Conservation (phyloP, 2,329 filamentous ascomycete genomes). For the Blastomyces gilchristii region DNA sequence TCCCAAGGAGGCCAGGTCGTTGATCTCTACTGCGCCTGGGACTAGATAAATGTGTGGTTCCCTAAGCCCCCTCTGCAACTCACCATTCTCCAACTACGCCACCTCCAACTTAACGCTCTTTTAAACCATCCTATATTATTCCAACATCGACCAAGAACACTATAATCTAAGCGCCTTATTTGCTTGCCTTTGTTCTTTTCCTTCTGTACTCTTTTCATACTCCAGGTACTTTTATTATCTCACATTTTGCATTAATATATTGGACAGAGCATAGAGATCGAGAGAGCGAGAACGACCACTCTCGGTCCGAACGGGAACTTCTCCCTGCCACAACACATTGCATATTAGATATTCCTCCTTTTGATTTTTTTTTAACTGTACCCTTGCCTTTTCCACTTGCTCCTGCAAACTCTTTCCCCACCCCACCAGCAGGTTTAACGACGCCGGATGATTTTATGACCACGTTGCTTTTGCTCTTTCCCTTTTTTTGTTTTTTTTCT, state of each 20-base stretch:
- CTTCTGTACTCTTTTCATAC: not conserved
- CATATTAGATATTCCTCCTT: not conserved
- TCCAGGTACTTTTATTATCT: not conserved
- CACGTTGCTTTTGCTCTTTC: not conserved
- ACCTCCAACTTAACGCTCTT: not conserved
- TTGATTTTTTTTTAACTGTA: not conserved
- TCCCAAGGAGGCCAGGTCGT: conserved; percentile 42
- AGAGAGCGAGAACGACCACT: not conserved
- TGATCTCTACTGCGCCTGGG: conserved; percentile 24
- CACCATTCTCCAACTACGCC: not conserved
- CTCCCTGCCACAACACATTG: not conserved
- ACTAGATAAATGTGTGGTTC: not conserved
- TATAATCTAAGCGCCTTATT: not conserved
- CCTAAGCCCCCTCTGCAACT: too few species aligned
- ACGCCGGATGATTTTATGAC: not conserved
- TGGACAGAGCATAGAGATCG: not conserved
- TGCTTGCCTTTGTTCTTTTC: not conserved
- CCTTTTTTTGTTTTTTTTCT: not conserved
- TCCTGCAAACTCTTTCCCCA: not conserved
- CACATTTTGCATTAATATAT: not conserved
- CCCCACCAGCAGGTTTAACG: not conserved
- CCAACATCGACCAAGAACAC: not conserved
- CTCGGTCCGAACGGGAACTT: not conserved
- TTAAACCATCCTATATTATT: not conserved
- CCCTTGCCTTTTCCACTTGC: not conserved